Conservation (phyloP, 1,284 basidiomycete species). For the Boletus calvinii region DNA sequence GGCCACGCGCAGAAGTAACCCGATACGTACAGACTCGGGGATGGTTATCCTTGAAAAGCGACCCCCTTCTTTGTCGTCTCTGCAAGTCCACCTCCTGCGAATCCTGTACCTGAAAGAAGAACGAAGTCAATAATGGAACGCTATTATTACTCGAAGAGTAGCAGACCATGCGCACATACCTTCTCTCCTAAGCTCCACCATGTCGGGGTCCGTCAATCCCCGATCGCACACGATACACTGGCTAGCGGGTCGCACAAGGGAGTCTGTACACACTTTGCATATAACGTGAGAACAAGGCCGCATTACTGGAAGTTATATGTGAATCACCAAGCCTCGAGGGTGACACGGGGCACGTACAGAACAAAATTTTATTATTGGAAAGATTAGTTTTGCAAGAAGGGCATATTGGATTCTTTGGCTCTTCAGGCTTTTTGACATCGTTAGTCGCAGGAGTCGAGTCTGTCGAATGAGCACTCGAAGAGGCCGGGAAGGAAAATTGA, state of each 20-base stretch:
- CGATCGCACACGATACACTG: constrained; percentile 85
- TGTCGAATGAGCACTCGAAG: constrained; percentile 39
- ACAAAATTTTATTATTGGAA: constrained; percentile 73
- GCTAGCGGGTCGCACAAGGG: constrained; percentile 69
- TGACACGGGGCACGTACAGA: constrained; percentile 49
- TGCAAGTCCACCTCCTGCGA: constrained; percentile 87
- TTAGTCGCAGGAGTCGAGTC: constrained; percentile 44
- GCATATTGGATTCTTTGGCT: constrained; percentile 66
- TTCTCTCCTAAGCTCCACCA: constrained; percentile 79
- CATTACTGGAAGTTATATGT: constrained; percentile 48
- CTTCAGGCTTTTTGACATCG: constrained; percentile 46
- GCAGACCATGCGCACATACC: constrained; percentile 44
- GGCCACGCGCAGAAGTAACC: neutral
- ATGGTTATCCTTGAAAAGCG: constrained; percentile 69
- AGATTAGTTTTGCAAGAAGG: constrained; percentile 86
- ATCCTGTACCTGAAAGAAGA: constrained; percentile 69
- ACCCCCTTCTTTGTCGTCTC: constrained; percentile 73
- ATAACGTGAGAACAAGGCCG: constrained; percentile 82
- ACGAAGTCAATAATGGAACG: constrained; percentile 1
- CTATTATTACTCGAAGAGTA: neutral
- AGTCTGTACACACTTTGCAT: constrained; percentile 84
- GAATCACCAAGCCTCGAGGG: neutral
- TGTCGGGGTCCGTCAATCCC: constrained; percentile 57
- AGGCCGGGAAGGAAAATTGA: constrained; percentile 57
- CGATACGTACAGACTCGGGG: neutral